Evolutionary conservation across 371 early-diverging fungal species (phyloP).

Genomic region (Dichotomocladium elegans): DNA sequence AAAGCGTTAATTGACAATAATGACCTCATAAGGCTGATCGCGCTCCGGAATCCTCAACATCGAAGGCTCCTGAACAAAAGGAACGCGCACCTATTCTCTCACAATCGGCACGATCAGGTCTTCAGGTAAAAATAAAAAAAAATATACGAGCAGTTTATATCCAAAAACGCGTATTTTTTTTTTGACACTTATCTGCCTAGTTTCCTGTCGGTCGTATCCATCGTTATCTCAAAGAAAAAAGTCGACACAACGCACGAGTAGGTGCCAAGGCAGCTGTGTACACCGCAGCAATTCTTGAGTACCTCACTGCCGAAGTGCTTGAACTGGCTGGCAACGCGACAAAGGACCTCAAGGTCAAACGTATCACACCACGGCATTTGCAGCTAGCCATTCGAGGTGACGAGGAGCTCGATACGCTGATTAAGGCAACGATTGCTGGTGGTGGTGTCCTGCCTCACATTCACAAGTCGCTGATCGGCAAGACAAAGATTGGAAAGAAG

Average conservation of each 20-base stretch:
- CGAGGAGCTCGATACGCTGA: slow-evolving; percentile 84
- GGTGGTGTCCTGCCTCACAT: slow-evolving; percentile 83
- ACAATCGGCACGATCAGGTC: slow-evolving; percentile 64
- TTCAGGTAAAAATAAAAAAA: slow-evolving; percentile 47
- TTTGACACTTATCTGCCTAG: slow-evolving; percentile 25
- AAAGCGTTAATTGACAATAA: too few relatives aligned
- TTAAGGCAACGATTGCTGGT: slow-evolving; percentile 88
- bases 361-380: slow-evolving; percentile 87
- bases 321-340: slow-evolving; percentile 92
- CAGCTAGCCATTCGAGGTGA: slow-evolving; percentile 91
- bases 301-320: slow-evolving; percentile 87
- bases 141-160: not conserved
- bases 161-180: not conserved
- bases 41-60: too few relatives aligned
- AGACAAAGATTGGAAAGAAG: slow-evolving; percentile 56
- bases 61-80: too few relatives aligned
- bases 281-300: slow-evolving; percentile 87
- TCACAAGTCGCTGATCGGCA: slow-evolving; percentile 68
- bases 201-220: slow-evolving; percentile 91
- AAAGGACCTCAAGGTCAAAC: slow-evolving; percentile 85
- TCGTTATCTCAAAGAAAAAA: slow-evolving; percentile 79
- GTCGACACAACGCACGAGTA: slow-evolving; percentile 77
- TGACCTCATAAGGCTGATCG: too few relatives aligned
- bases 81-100: slow-evolving; percentile 55
- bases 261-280: slow-evolving; percentile 92